phyloP scores from a whole-genome alignment of 331 rosid genomes.

The Phaseolus coccineus region DNA sequence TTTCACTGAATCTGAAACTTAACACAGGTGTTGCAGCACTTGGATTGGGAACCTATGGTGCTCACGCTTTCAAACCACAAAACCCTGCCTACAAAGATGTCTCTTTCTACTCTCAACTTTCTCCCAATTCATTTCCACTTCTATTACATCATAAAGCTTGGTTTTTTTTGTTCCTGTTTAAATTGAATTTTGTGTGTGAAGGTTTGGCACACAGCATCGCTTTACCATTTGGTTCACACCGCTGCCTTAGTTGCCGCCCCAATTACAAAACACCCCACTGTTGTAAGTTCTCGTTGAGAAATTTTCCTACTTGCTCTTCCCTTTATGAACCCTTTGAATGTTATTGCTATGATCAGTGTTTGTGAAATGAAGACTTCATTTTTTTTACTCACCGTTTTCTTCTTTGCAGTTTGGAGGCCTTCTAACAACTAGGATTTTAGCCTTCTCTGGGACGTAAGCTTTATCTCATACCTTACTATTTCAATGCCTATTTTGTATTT shows the following conservation, averaged over 20 bases:
- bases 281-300: constrained; percentile 60
- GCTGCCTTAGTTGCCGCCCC: constrained; percentile 89
- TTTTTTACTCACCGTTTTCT: background rate
- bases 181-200: constrained; percentile 41
- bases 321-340: background rate
- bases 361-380: constrained; percentile 15
- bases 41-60: constrained; percentile 91
- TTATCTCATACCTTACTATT: constrained; percentile 3
- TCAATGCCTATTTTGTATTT: background rate
- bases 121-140: background rate
- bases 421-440: constrained; percentile 78
- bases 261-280: constrained; percentile 63
- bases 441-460: constrained; percentile 95
- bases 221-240: constrained; percentile 94
- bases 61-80: constrained; percentile 85
- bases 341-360: background rate
- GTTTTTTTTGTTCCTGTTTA: background rate
- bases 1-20: constrained; percentile 29
- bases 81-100: constrained; percentile 85
- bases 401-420: constrained; percentile 87
- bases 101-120: background rate
- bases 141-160: constrained; percentile 34
- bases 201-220: constrained; percentile 98
- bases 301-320: background rate
- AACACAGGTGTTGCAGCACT: constrained; percentile 81